Conservation (phyloP, 2,329 filamentous ascomycete genomes). For the Arthrobotrys pseudoclavata region DNA sequence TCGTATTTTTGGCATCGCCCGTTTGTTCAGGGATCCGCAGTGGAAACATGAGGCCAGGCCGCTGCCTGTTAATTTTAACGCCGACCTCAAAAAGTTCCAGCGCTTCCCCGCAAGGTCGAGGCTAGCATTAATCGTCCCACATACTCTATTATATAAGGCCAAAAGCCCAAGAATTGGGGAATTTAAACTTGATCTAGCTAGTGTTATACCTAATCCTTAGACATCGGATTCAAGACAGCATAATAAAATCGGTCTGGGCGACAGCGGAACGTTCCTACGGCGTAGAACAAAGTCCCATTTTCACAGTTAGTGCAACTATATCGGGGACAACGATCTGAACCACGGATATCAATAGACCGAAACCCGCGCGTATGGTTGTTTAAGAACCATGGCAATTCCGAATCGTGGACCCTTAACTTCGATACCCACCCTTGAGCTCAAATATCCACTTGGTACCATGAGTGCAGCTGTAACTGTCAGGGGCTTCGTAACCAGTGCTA, state of each 20-base stretch:
- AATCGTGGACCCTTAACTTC: neutral
- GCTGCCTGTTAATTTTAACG: conserved; percentile 3
- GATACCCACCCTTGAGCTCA: neutral
- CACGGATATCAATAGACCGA: neutral
- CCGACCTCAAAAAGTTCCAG: conserved; percentile 6
- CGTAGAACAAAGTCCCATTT: neutral
- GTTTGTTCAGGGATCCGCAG: neutral
- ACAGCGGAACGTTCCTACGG: neutral
- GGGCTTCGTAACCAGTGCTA: conserved; percentile 42
- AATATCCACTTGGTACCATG: conserved; percentile 1
- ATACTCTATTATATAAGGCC: neutral
- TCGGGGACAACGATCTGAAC: neutral
- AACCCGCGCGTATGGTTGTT: neutral
- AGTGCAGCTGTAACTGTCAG: conserved; percentile 15
- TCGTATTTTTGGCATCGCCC: conserved; percentile 12
- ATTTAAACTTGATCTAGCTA: conserved; percentile 24
- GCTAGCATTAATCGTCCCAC: neutral
- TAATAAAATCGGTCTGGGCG: neutral
- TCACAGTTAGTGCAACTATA: neutral
- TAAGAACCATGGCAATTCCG: neutral
- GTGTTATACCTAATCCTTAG: neutral
- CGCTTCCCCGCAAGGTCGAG: neutral
- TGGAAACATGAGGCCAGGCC: neutral
- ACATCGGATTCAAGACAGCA: neutral
- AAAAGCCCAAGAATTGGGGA: neutral